Conservation (phyloP, 2,329 filamentous ascomycete genomes). For the Diaporthe humulicola region DNA sequence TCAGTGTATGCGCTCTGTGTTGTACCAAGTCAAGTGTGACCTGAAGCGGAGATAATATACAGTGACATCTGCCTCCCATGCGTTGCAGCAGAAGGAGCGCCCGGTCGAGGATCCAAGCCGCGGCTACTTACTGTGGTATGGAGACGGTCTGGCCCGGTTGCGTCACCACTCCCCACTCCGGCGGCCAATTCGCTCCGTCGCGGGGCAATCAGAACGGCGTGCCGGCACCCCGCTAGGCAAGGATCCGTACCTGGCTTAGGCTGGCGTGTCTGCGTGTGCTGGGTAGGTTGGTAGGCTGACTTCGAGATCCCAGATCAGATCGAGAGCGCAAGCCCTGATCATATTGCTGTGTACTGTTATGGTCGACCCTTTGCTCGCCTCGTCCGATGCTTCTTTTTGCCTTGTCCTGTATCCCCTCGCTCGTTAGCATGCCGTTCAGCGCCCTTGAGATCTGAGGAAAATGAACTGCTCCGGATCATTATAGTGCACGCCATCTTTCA, state of each 20-base stretch:
- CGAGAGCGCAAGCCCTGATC: neutral
- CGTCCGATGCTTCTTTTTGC: neutral
- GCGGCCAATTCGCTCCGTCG: constrained; percentile 17
- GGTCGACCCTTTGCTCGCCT: constrained; percentile 1
- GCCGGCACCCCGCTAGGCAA: constrained; percentile 12
- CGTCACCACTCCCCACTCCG: constrained; percentile 21
- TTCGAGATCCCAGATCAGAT: constrained; percentile 15
- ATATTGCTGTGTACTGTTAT: neutral
- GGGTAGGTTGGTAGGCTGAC: neutral
- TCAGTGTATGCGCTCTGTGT: neutral
- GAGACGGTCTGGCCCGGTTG: too few relatives aligned
- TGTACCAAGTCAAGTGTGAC: neutral
- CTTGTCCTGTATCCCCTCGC: neutral
- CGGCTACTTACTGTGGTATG: too few relatives aligned
- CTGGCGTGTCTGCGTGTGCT: neutral
- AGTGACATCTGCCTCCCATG: too few relatives aligned
- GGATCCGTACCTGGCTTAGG: neutral
- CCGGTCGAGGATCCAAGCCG: too few relatives aligned
- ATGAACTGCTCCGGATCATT: constrained; percentile 33
- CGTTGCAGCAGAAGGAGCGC: too few relatives aligned
- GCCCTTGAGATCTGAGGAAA: constrained; percentile 16
- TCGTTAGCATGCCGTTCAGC: neutral
- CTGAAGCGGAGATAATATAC: neutral
- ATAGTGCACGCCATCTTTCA: constrained; percentile 2
- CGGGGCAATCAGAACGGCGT: constrained; percentile 14